phyloP scores from a whole-genome alignment of 192 early-diverging fungal genomes.

The Thamnidium elegans region DNA sequence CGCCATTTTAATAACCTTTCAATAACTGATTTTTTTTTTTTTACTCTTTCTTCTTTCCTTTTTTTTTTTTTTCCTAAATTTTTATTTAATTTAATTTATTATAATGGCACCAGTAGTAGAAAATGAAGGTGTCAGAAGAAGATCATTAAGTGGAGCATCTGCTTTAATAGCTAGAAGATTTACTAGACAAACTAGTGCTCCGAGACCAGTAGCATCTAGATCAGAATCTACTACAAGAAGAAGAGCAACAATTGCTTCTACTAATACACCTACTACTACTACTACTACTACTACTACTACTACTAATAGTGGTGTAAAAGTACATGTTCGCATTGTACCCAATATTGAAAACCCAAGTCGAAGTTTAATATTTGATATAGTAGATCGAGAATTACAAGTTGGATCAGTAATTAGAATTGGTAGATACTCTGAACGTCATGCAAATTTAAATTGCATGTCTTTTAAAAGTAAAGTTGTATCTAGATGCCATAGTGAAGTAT shows the following conservation, averaged over 20 bases:
- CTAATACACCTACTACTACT: not conserved
- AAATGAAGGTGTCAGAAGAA: constrained; percentile 10
- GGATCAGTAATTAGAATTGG: constrained; percentile 52
- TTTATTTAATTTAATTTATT: not conserved
- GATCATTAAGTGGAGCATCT: constrained; percentile 14
- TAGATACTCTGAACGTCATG: constrained; percentile 50
- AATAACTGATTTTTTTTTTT: not conserved
- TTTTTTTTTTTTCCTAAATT: not conserved
- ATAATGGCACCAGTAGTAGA: not conserved
- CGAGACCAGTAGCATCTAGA: not conserved
- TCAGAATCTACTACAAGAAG: constrained; percentile 5
- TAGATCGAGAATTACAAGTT: constrained; percentile 54
- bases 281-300: not conserved
- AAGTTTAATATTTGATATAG: constrained; percentile 57
- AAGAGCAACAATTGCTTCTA: not conserved
- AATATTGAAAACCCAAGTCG: constrained; percentile 37
- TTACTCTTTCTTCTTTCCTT: constrained; percentile 1
- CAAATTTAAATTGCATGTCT: constrained; percentile 56
- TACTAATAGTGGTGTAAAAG: not conserved
- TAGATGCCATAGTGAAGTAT: constrained; percentile 81
- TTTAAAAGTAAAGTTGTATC: constrained; percentile 82
- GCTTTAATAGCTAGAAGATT: constrained; percentile 1
- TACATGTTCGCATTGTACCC: constrained; percentile 54
- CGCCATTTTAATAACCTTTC: constrained; percentile 10
- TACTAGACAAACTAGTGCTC: constrained; percentile 3